Conservation (phyloP, 805 yeast genomes). For the Candida arabinofermentans region DNA sequence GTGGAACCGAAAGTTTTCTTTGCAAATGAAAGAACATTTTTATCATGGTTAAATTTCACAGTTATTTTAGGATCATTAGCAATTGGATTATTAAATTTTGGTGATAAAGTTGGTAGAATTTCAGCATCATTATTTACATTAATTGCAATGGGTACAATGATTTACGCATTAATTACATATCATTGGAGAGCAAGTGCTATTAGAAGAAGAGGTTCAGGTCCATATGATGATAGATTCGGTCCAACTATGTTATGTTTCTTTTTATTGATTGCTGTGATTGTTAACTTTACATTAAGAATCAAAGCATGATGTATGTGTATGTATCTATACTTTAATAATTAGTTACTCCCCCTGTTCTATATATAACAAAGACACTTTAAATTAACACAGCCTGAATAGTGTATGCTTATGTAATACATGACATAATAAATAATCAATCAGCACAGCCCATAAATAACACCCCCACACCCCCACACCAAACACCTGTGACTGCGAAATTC, state of each 20-base stretch:
- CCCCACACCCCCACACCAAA: too few species aligned
- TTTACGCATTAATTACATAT: conserved; percentile 89
- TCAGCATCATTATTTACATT: conserved; percentile 93
- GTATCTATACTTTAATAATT: too few species aligned
- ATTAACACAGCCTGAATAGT: too few species aligned
- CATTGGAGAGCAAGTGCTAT: conserved; percentile 99
- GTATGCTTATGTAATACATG: too few species aligned
- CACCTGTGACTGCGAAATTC: too few species aligned
- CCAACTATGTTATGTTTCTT: conserved; percentile 97
- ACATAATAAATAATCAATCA: too few species aligned
- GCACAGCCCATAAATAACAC: too few species aligned
- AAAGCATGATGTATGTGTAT: conserved; percentile 43
- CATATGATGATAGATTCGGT: conserved; percentile 98
- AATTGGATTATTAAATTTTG: conserved; percentile 92
- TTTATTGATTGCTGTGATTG: conserved; percentile 86
- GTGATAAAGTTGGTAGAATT: conserved; percentile 88
- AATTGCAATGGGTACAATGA: conserved; percentile 97
- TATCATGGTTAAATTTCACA: conserved; percentile 99
- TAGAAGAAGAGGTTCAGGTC: conserved; percentile 96
- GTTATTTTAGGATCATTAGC: conserved; percentile 96
- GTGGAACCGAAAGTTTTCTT: conserved; percentile 99
- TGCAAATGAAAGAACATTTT: conserved; percentile 97
- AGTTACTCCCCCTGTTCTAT: background rate
- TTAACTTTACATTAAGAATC: conserved; percentile 84
- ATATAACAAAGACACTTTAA: too few species aligned